These are phyloP conservation scores for Alternaria ventricosa DNA, from an alignment of 2,329 filamentous ascomycete species.

Conservation along the genomic window DNA sequence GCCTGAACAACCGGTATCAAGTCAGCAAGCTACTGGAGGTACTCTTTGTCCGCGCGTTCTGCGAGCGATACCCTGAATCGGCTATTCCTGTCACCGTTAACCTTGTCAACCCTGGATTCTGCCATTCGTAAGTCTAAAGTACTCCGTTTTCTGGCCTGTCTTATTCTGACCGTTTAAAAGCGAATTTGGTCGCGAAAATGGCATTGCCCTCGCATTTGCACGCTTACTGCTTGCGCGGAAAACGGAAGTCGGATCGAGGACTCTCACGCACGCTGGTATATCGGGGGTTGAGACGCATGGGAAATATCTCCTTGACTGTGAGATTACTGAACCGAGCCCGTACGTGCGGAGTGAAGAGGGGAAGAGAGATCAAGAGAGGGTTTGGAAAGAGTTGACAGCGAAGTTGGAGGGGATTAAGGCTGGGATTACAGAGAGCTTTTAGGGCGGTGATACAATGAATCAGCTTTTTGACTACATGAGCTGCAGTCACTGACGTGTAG, in stretches of 20 bases:
- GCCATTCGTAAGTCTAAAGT: slow-evolving; percentile 33
- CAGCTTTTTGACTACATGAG: background rate
- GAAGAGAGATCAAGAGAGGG: slow-evolving; percentile 39
- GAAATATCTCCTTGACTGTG: slow-evolving; percentile 48
- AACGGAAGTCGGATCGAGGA: slow-evolving; percentile 51
- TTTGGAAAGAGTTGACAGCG: slow-evolving; percentile 50
- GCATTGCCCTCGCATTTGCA: slow-evolving; percentile 12
- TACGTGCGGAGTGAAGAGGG: slow-evolving; percentile 50
- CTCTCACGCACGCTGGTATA: slow-evolving; percentile 49
- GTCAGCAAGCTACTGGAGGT: slow-evolving; percentile 45
- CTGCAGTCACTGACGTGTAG: no score
- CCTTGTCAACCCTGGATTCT: slow-evolving; percentile 44
- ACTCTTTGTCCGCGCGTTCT: slow-evolving; percentile 32
- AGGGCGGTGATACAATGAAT: background rate
- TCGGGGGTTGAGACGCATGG: slow-evolving; percentile 50
- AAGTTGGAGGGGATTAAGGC: slow-evolving; percentile 49
- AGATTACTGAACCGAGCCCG: slow-evolving; percentile 33
- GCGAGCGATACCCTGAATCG: slow-evolving; percentile 15
- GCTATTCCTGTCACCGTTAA: slow-evolving; percentile 42
- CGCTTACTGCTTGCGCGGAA: slow-evolving; percentile 40
- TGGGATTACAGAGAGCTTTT: slow-evolving; percentile 29
- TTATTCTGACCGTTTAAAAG: slow-evolving; percentile 2
- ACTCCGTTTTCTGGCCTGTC: background rate
- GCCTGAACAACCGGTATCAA: slow-evolving; percentile 31
- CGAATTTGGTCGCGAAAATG: slow-evolving; percentile 28